Base-by-base conservation (phyloP, 805 yeast genomes). In the Yarrowia sp. region DNA sequence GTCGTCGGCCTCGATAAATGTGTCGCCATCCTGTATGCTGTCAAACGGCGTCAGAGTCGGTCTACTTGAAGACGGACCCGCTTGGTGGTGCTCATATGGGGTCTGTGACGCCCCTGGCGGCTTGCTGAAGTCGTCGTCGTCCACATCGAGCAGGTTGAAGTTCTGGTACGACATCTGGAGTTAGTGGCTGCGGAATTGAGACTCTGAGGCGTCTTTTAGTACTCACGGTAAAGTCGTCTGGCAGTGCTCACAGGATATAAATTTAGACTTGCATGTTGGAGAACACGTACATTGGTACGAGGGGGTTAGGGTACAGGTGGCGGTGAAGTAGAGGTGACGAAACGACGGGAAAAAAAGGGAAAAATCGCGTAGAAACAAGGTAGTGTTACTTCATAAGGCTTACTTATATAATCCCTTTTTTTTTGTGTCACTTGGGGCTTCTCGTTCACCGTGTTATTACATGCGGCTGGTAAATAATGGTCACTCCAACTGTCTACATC, bases 1-100 rank as follows among this genome's bases (percentile, higher is more conserved):
- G 46, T 61, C 66, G 46, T 61, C 66, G 12, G 66, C 66, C 33
- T 61, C 66, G 55, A 61, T 61, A 15, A 61, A 38, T 20, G 66
- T 46, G 38, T 61, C 66, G 36, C 66, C 66, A 14, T 61, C 66
- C 20, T 61, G 68, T 50, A 40, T 68, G 20, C 49, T 49, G 33
- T 64, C 61, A 9, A 52, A 40, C 6, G 52, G 61, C 30, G 47
- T 64, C 33, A 43, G 63, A 19, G 20, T 58, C 12, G 66, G 50
- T 55, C 61, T 55, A 38, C 46, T 39, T 19, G 61, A 55, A 19
- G 58, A 52, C 13, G 58, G 43, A 0, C 61, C 61, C 9, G 38
- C n/a, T 5, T 34, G 39, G 38, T 47, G 20, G 46, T 39, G 60
- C 15, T 7, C 43, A 42, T 34, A 34, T 19, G 9, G 24, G 12